Conservation (phyloP, 2,329 filamentous ascomycete genomes). For the Apiospora saccharicola region DNA sequence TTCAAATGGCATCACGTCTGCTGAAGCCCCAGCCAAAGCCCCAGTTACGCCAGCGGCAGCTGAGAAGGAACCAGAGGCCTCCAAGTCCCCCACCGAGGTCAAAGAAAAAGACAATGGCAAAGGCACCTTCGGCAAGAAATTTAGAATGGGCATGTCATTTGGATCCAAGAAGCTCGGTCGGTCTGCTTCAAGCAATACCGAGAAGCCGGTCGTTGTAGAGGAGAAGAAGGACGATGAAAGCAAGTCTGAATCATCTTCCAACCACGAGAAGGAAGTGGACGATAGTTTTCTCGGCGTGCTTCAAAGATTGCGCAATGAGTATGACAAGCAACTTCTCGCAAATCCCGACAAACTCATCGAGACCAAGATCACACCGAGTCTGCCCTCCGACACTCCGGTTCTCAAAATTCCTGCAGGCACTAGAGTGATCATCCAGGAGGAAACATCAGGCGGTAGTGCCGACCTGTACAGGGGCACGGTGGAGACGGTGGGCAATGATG, state of each 20-base stretch:
- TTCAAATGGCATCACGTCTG: conserved; percentile 63
- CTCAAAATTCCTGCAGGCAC: conserved; percentile 74
- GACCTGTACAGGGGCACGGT: conserved; percentile 94
- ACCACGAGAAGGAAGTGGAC: conserved; percentile 75
- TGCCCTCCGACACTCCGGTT: conserved; percentile 77
- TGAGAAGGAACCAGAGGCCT: conserved; percentile 49
- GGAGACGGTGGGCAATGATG: conserved; percentile 76
- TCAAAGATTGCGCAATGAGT: conserved; percentile 77
- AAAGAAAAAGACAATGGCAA: conserved; percentile 65
- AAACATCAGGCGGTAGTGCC: conserved; percentile 72
- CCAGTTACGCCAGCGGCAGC: conserved; percentile 56
- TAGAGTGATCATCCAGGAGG: conserved; percentile 74
- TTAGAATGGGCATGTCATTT: conserved; percentile 61
- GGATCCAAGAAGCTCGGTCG: conserved; percentile 85
- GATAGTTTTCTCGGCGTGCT: conserved; percentile 77
- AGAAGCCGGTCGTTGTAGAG: conserved; percentile 77
- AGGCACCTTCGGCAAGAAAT: conserved; percentile 53
- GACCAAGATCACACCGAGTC: conserved; percentile 71
- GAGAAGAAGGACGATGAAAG: conserved; percentile 73
- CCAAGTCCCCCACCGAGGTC: conserved; percentile 63
- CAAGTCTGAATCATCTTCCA: conserved; percentile 65
- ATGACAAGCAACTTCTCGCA: conserved; percentile 71
- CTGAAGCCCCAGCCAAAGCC: conserved; percentile 53
- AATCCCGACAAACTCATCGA: conserved; percentile 62
- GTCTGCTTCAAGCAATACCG: conserved; percentile 69